A percentile compares a stretch with the other conserved stretches of the same genome.
phyloP scores from a whole-genome alignment of 352 stramenopile species.

The Phytophthora sansomeana region DNA sequence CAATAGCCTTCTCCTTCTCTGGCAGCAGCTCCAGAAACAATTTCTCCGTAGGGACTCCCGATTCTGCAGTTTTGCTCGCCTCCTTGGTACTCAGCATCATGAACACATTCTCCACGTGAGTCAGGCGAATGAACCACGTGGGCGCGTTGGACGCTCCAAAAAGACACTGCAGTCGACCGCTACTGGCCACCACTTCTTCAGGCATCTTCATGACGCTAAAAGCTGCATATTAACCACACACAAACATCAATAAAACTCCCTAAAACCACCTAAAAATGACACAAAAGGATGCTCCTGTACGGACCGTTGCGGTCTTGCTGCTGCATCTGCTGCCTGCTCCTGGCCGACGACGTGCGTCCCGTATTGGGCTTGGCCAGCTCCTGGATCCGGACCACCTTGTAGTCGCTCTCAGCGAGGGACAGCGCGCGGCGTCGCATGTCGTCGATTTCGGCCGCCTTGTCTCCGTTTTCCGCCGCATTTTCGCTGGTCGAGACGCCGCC shows the following conservation, averaged over 20 bases:
- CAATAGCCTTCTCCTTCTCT: slow-evolving; percentile 42
- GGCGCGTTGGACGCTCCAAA: slow-evolving; percentile 59
- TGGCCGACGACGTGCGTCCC: slow-evolving; percentile 32
- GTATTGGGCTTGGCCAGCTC: slow-evolving; percentile 54
- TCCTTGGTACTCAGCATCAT: slow-evolving; percentile 74
- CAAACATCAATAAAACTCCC: slow-evolving; percentile 6
- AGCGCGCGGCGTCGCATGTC: slow-evolving; percentile 33
- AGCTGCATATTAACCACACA: slow-evolving; percentile 25
- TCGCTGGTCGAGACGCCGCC: slow-evolving; percentile 12
- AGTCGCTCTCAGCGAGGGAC: slow-evolving; percentile 49
- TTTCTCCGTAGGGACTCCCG: slow-evolving; percentile 23
- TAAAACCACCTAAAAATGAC: not conserved
- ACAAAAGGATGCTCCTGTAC: not conserved
- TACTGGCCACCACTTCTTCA: slow-evolving; percentile 73
- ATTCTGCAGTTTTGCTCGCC: slow-evolving; percentile 27
- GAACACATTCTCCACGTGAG: slow-evolving; percentile 75
- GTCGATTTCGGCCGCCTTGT: slow-evolving; percentile 16
- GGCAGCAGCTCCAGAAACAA: slow-evolving; percentile 54
- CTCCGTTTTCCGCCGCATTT: slow-evolving; percentile 8
- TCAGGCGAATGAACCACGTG: slow-evolving; percentile 77
- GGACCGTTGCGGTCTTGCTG: slow-evolving; percentile 57
- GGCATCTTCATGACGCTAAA: slow-evolving; percentile 85
- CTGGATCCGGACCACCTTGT: slow-evolving; percentile 67
- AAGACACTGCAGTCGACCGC: slow-evolving; percentile 63
- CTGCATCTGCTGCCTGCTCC: slow-evolving; percentile 39